A percentile compares a stretch with the other conserved stretches of the same genome.
phyloP scores from a whole-genome alignment of 2,329 filamentous ascomycete species.

The Stylonectria norvegica region DNA sequence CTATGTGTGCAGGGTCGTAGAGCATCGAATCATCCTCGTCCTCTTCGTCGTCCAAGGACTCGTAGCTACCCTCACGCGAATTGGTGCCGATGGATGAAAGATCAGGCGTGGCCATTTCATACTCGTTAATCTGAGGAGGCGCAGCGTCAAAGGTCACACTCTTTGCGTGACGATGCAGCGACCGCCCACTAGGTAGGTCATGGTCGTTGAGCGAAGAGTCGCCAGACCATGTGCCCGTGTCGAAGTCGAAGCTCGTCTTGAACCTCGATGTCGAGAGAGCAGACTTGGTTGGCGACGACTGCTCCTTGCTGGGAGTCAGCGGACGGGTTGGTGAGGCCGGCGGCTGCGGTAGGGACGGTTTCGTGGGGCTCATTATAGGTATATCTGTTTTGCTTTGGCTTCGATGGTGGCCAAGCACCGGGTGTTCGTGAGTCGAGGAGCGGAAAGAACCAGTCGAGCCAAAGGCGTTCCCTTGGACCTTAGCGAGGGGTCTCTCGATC shows the following conservation, averaged over 20 bases:
- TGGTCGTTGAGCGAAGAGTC: constrained; percentile 58
- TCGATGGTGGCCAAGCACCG: constrained; percentile 44
- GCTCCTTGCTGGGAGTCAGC: constrained; percentile 63
- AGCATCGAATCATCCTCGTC: constrained; percentile 57
- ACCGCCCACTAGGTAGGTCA: constrained; percentile 61
- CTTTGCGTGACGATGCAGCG: constrained; percentile 81
- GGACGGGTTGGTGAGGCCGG: constrained; percentile 27
- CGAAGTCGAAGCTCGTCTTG: constrained; percentile 66
- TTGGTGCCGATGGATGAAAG: constrained; percentile 87
- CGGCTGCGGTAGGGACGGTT: constrained; percentile 37
- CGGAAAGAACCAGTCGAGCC: constrained; percentile 55
- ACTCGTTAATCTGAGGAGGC: constrained; percentile 93
- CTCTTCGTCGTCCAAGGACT: constrained; percentile 74
- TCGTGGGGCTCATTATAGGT: constrained; percentile 55
- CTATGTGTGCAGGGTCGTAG: constrained; percentile 51
- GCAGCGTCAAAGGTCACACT: constrained; percentile 96
- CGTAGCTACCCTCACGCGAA: constrained; percentile 90
- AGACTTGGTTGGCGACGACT: constrained; percentile 81
- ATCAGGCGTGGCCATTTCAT: constrained; percentile 95
- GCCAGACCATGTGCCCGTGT: constrained; percentile 65
- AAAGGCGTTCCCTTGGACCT: constrained; percentile 70
- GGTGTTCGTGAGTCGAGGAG: constrained; percentile 43
- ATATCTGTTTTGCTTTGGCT: constrained; percentile 56
- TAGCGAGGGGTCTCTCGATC: constrained; percentile 78
- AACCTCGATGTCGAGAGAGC: constrained; percentile 70